These are phyloP conservation scores for Boletus semigastroideus DNA, from an alignment of 1,284 basidiomycete species.

Conservation along the genomic window DNA sequence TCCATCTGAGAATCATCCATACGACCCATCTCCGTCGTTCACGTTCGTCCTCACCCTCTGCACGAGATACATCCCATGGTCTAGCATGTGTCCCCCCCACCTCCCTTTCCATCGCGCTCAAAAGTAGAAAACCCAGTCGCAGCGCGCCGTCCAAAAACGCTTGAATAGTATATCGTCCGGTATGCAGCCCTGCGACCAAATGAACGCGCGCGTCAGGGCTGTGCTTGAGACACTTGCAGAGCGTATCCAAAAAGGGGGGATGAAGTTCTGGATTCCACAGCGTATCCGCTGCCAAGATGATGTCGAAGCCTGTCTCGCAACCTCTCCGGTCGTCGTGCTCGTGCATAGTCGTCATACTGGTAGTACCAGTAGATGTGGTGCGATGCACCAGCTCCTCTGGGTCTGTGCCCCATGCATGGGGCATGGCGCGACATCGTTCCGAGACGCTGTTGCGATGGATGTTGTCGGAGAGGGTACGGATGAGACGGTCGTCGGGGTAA, in stretches of 20 bases:
- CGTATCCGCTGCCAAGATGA: conserved; percentile 71
- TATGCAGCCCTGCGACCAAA: conserved; percentile 70
- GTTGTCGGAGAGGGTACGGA: conserved; percentile 58
- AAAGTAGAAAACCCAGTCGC: conserved; percentile 45
- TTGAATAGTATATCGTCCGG: conserved; percentile 67
- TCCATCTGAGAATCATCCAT: conserved; percentile 63
- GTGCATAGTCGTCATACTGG: neutral
- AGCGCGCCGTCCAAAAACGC: conserved; percentile 46
- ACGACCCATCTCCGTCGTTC: conserved; percentile 70
- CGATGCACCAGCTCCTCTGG: neutral
- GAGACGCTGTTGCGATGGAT: conserved; percentile 48
- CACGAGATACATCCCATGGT: conserved; percentile 52
- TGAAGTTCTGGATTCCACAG: conserved; percentile 71
- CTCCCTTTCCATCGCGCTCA: conserved; percentile 50
- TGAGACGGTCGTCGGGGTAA: conserved; percentile 67
- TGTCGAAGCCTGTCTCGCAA: conserved; percentile 46
- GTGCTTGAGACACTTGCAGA: conserved; percentile 47
- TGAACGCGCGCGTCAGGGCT: conserved; percentile 48
- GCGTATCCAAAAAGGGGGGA: conserved; percentile 48
- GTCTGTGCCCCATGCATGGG: conserved; percentile 67
- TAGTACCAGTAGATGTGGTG: neutral
- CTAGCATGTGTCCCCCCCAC: conserved; percentile 39
- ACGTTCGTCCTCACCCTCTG: conserved; percentile 55
- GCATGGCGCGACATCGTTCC: conserved; percentile 46
- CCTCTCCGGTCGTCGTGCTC: neutral